A percentile compares a stretch with the other conserved stretches of the same genome.
Evolutionary conservation across 805 yeast species (phyloP).

Genomic region (Wickerhamiella shivajii): DNA sequence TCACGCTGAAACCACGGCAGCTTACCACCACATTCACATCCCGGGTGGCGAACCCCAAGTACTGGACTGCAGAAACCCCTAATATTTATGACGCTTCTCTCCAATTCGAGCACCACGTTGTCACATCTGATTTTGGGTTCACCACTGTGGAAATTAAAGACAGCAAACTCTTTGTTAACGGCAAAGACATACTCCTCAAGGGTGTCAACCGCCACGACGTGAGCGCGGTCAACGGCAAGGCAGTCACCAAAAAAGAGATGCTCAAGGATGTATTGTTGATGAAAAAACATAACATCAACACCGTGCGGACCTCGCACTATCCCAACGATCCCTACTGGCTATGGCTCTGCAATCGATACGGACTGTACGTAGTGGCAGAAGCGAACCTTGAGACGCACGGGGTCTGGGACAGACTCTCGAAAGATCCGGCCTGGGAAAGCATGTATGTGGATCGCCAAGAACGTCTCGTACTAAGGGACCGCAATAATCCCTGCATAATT

Average conservation of each 20-base stretch:
- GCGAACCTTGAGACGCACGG: slow-evolving; percentile 30
- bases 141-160: slow-evolving; percentile 21
- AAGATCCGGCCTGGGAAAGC: slow-evolving; percentile 23
- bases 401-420: slow-evolving; percentile 17
- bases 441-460: slow-evolving; percentile 27
- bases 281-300: slow-evolving; percentile 27
- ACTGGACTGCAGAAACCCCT: slow-evolving; percentile 28
- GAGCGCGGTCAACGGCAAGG: slow-evolving; percentile 25
- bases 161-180: slow-evolving; percentile 24
- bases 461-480: slow-evolving; percentile 24
- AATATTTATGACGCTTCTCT: slow-evolving; percentile 20
- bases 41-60: slow-evolving; percentile 16
- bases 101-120: slow-evolving; percentile 14
- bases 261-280: slow-evolving; percentile 23
- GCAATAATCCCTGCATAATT: slow-evolving; percentile 25
- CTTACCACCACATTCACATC: background rate
- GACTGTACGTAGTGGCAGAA: slow-evolving; percentile 28
- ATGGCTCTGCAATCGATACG: slow-evolving; percentile 23
- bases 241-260: slow-evolving; percentile 26
- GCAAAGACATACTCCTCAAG: slow-evolving; percentile 21
- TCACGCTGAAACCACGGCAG: no score
- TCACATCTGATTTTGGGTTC: slow-evolving; percentile 20
- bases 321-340: slow-evolving; percentile 26
- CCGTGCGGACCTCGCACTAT: slow-evolving; percentile 27
- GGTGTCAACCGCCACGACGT: slow-evolving; percentile 29